Base-by-base conservation (phyloP, 2,329 filamentous ascomycete genomes). In the Colletotrichum sp. region DNA sequence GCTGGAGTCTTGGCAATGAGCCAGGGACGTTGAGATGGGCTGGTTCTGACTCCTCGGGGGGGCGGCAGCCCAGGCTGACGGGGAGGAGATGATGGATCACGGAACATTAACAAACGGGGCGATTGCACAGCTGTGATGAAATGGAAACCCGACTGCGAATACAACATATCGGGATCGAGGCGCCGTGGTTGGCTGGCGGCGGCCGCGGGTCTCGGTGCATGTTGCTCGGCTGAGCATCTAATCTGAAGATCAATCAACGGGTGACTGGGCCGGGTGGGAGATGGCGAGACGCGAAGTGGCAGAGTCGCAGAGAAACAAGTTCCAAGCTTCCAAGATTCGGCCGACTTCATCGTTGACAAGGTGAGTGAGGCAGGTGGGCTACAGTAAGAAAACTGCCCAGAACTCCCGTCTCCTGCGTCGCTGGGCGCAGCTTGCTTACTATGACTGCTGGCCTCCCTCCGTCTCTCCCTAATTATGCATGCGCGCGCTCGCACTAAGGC, bases 121-220 rank as follows among this genome's bases (percentile, higher is more conserved):
- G 16, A 43, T 34, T 34, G 43, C 32, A 56, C 30, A 55, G 36
- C 70, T 32, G 6, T 73, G 43, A 52, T 52, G 30, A 26, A 26
- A 32, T 26, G 16, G 28, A 32, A 69, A 38, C 60, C 12, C n/a
- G 18, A 18, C n/a, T n/a, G 60, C 30, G 56, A 30, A 24, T 16
- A 52, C 43, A 52, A 52, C 43, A 21, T 52, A 48, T 62, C 18
- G 38, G 56, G 38, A 69, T 71, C 52, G 67, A 70, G 52, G 18
- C 26, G 26, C 36, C 18, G 64, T 67, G 62, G 43, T 72, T 75
- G 73, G 70, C 56, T 34, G 56, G 55, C 62, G 48, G 67, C 55
- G 60, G 72, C 60, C 67, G 60, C 67, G 38, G 69, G 64, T 60
- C 69, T 73, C 69, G 62, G 56, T 34, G 56, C 28, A 52, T 71